Percentiles rank a stretch among this genome's conserved stretches.
Conservation (phyloP, 306 rosid species). For the Pterocarpus macrocarpus region DNA sequence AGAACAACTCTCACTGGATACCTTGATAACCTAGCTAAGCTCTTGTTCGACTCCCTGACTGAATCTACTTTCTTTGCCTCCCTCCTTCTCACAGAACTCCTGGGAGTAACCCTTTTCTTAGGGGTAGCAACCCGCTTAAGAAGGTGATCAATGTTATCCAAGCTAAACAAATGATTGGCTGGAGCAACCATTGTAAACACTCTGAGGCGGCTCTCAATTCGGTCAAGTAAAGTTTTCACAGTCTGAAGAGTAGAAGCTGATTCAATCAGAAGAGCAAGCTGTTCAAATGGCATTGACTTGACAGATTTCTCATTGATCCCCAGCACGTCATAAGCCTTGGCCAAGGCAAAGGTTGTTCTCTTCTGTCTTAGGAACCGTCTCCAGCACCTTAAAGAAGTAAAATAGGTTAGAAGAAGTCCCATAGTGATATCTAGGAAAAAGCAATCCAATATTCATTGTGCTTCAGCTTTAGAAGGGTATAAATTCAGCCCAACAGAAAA, state of each 20-base stretch:
- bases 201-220: constrained; percentile 82
- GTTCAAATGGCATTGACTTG: constrained; percentile 89
- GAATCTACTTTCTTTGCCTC: constrained; percentile 58
- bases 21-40: constrained; percentile 66
- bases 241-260: constrained; percentile 80
- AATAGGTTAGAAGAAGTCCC: constrained; percentile 24
- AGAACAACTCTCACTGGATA: constrained; percentile 86
- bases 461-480: neutral
- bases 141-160: constrained; percentile 94
- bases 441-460: neutral
- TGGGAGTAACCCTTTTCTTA: constrained; percentile 72
- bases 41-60: constrained; percentile 52
- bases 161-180: constrained; percentile 52
- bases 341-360: constrained; percentile 78
- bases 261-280: constrained; percentile 85
- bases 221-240: constrained; percentile 78
- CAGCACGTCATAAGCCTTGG: constrained; percentile 70
- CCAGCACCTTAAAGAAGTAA: constrained; percentile 78
- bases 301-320: constrained; percentile 75
- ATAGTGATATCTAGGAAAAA: constrained; percentile 24
- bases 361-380: constrained; percentile 66
- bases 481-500: constrained; percentile 7
- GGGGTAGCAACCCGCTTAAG: constrained; percentile 88
- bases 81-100: constrained; percentile 63
- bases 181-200: constrained; percentile 64